Base-by-base conservation (phyloP, 2,329 filamentous ascomycete species). In the Penicillium olsonii region DNA sequence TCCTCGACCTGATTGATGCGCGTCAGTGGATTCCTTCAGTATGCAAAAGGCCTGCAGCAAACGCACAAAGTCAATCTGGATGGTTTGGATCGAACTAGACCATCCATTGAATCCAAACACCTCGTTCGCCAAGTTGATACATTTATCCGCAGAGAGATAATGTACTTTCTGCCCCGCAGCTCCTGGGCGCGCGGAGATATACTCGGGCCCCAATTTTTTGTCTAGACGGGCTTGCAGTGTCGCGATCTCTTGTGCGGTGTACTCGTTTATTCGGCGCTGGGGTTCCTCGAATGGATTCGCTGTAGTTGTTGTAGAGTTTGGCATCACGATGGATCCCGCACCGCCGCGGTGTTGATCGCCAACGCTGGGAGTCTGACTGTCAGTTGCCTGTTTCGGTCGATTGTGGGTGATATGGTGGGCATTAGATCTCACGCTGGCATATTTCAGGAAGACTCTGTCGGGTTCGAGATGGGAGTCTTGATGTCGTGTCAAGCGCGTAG, bases 101-200 rank as follows among this genome's bases (percentile, higher is more conserved):
- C 94, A 99, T 62, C 92, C 92, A 73, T 96, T 96, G 77, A 96
- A 96, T 9, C 92, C 92, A 74, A 96, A 96, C 1, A 96, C 86
- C 68, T 96, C 90, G 64, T 96, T 96, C 45, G 92, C 92, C 44
- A 96, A 85, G 50, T 89, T 88, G 68, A 99, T 99, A 66, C 88
- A 92, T 75, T 99, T 99, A 67, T 97, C 92, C 1, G 91, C 92
- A n/a, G 91, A 85, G 43, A 99, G 80, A 72, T 99, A 99, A 68
- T 95, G 90, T 15, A 99, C 88, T 67, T 88, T 92, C 56, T 87
- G 83, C 42, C 92, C 92, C 9, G 86, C 87, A 11, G 91, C 87
- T 2, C 94, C 94, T 12, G 87, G 79, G 64, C 94, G 82, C 35
- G 90, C 84, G 2, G 92, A 97, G 50, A 99, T 89, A 69, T 95